These are phyloP conservation scores for Trichaptum fuscoviolaceum DNA, from an alignment of 768 basidiomycete species.

Conservation along the genomic window DNA sequence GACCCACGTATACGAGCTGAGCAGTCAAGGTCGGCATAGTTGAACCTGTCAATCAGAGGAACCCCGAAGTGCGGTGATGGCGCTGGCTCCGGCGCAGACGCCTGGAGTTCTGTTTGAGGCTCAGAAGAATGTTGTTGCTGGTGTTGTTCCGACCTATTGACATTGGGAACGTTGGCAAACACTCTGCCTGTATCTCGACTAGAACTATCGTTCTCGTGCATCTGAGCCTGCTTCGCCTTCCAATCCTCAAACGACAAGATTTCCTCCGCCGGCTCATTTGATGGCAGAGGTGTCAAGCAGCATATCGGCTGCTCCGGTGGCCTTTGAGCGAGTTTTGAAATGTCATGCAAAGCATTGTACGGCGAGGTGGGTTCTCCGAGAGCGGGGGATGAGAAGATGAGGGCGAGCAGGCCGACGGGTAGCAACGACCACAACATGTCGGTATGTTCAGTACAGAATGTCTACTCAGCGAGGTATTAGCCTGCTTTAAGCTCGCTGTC, in stretches of 20 bases:
- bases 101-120: no score
- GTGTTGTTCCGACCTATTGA: no score
- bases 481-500: not conserved
- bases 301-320: constrained; percentile 57
- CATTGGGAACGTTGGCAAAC: no score
- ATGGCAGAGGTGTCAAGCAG: constrained; percentile 53
- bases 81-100: no score
- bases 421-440: constrained; percentile 17
- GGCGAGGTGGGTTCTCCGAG: constrained; percentile 30
- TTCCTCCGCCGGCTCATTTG: constrained; percentile 43
- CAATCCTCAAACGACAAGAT: constrained; percentile 85
- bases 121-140: no score
- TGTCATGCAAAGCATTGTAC: constrained; percentile 59
- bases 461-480: not conserved
- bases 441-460: not conserved
- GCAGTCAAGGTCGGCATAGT: no score
- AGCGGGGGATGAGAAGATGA: constrained; percentile 33
- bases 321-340: constrained; percentile 44
- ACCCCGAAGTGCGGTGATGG: no score
- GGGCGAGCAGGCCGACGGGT: constrained; percentile 29
- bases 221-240: constrained; percentile 61
- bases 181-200: no score
- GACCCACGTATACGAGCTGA: no score
- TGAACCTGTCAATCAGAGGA: no score
- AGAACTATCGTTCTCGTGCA: no score